phyloP scores from a whole-genome alignment of 2,329 filamentous ascomycete species.

The Pleomassaria siparia region DNA sequence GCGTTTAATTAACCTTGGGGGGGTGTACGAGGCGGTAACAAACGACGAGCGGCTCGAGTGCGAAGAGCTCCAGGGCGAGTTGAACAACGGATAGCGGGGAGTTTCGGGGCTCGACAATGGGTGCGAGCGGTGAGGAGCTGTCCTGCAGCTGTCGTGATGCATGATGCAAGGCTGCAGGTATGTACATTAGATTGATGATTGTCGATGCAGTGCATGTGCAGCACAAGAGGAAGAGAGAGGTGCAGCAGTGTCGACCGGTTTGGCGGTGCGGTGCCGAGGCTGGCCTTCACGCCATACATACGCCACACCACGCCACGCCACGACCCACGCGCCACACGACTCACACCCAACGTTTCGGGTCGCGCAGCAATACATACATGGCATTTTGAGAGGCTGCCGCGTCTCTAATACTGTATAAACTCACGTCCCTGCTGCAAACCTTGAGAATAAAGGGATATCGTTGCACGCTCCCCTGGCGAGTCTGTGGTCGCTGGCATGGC shows the following conservation, averaged over 20 bases:
- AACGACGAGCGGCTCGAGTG: background rate
- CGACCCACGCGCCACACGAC: conserved; percentile 24
- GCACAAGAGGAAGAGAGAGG: background rate
- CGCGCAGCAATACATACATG: conserved; percentile 18
- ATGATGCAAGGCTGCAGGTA: conserved; percentile 18
- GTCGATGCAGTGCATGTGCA: background rate
- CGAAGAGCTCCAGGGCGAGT: conserved; percentile 4
- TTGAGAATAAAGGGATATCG: background rate
- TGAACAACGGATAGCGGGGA: conserved; percentile 13
- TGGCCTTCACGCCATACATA: no score
- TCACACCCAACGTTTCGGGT: conserved; percentile 34
- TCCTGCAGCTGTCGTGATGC: conserved; percentile 35
- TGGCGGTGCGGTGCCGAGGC: conserved; percentile 31
- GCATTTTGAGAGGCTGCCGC: conserved; percentile 31
- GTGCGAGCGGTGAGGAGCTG: conserved; percentile 32
- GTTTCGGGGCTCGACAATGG: conserved; percentile 10
- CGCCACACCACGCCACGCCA: conserved; percentile 20
- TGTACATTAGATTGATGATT: background rate
- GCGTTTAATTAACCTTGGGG: background rate
- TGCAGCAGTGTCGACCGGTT: conserved; percentile 9
- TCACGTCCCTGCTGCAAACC: background rate
- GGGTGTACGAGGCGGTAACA: background rate
- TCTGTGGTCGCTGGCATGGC: background rate
- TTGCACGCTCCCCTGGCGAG: background rate
- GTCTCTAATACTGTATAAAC: conserved; percentile 25